phyloP scores from a whole-genome alignment of 768 basidiomycete species.

The Mycena floridula region DNA sequence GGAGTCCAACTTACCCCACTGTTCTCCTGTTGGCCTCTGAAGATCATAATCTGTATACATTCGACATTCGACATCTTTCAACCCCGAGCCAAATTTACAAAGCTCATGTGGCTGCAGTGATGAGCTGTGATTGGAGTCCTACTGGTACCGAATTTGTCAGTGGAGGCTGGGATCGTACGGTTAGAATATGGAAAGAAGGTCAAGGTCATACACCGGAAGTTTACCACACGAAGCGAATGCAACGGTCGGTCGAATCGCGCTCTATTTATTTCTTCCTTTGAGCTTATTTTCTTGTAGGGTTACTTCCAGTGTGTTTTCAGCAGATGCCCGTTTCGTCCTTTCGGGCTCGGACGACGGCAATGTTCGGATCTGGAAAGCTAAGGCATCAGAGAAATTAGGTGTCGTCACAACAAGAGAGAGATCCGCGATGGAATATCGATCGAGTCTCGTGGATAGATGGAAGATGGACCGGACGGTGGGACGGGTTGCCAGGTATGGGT shows the following conservation, averaged over 20 bases:
- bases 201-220: constrained; percentile 79
- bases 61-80: constrained; percentile 83
- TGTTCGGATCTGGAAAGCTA: constrained; percentile 92
- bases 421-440: constrained; percentile 88
- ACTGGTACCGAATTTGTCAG: constrained; percentile 95
- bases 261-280: neutral
- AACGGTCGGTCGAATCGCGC: constrained; percentile 50
- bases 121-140: constrained; percentile 96
- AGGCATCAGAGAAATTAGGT: constrained; percentile 88
- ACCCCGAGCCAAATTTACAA: constrained; percentile 92
- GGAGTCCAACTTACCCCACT: constrained; percentile 96
- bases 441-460: constrained; percentile 85
- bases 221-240: constrained; percentile 99
- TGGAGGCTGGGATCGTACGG: constrained; percentile 93
- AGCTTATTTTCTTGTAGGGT: constrained; percentile 45
- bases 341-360: constrained; percentile 95
- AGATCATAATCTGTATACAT: constrained; percentile 97
- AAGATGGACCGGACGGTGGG: constrained; percentile 77
- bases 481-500: constrained; percentile 68
- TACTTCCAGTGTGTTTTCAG: constrained; percentile 81
- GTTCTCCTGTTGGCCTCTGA: constrained; percentile 91
- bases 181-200: constrained; percentile 89
- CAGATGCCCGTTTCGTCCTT: constrained; percentile 86
- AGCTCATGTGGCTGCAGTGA: constrained; percentile 93
- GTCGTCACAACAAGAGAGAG: constrained; percentile 86